Base-by-base conservation (phyloP, 2,329 filamentous ascomycete genomes). In the Botrytis byssoidea region DNA sequence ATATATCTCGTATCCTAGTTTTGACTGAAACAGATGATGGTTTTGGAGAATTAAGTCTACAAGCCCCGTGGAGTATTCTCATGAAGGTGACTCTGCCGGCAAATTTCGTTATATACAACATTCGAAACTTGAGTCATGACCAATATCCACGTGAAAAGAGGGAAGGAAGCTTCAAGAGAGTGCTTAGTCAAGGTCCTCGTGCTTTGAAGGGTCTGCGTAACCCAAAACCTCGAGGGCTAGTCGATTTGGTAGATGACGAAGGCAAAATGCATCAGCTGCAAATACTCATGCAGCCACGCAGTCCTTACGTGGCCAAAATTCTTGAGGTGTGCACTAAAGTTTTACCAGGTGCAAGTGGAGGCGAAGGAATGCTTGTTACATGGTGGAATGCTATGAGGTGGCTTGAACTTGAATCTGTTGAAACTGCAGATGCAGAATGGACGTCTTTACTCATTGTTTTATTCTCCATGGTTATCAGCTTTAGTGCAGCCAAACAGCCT, bases 311-410 rank as follows among this genome's bases (percentile, higher is more conserved):
- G 8, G 85, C 84, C 42, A 89, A 85, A 71, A 83, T 90, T 14
- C 83, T 95, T 14, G 85, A 88, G 46, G 83, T 89, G 25, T 91
- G 91, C 79, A 88, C 88, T 73, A 90, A 91, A 76, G 86, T 92
- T 48, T 81, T 94, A 42, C 88, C 89, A 10, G 84, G 88, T 32
- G 84, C 86, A 0, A 85, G 75, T 87, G 59, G 88, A 83, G 74
- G 91, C 85, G 83, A 92, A 85, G 84, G 85, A 40, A 83, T 94
- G 16, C 83, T 93, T 73, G 86, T 90, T 16, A 89, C 88, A 3
- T 95, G 92, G 91, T 92, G 92, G 87, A 90, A 93, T 79, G 86
- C 89, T 32, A 87, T 92, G 82, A 88, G 89, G 75, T 95, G 92
- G 92, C 84, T 93, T 59, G 83, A 84, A 44, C 79, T 82, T 18